A percentile compares a stretch with the other conserved stretches of the same genome.
These are phyloP conservation scores for Xylaria palmicola DNA, from an alignment of 495 filamentous ascomycete genomes.

Conservation along the genomic window DNA sequence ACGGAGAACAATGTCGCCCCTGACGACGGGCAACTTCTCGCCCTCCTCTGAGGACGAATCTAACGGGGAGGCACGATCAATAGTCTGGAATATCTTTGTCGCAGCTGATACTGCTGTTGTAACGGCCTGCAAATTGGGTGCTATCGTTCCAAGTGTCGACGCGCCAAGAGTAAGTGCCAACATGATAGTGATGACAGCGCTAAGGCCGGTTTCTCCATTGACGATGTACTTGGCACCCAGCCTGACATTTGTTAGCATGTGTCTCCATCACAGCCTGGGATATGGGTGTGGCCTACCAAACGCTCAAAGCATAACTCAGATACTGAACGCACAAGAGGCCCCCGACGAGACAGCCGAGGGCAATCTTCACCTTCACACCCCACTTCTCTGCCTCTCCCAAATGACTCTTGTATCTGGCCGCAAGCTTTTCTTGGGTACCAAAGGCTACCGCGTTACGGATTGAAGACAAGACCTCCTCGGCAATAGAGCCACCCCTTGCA, in stretches of 20 bases:
- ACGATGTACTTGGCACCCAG: constrained; percentile 70
- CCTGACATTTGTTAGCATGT: no score
- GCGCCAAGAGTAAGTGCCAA: constrained; percentile 76
- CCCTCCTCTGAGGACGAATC: constrained; percentile 67
- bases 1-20: constrained; percentile 45
- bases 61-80: constrained; percentile 72
- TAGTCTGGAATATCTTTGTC: constrained; percentile 73
- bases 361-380: constrained; percentile 64
- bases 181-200: constrained; percentile 63
- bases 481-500: constrained; percentile 69
- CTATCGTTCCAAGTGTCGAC: constrained; percentile 74
- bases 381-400: constrained; percentile 62
- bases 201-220: constrained; percentile 47
- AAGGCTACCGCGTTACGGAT: constrained; percentile 78
- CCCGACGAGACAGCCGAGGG: constrained; percentile 67
- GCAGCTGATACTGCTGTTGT: constrained; percentile 68
- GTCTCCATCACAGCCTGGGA: no score
- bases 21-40: constrained; percentile 42
- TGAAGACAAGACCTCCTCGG: constrained; percentile 79
- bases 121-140: constrained; percentile 73
- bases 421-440: constrained; percentile 75
- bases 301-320: no score
- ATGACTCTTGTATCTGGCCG: constrained; percentile 68
- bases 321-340: constrained; percentile 70
- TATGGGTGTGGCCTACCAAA: no score